Conservation (phyloP, 805 yeast species). For the Tetrapisispora nanseiensis region DNA sequence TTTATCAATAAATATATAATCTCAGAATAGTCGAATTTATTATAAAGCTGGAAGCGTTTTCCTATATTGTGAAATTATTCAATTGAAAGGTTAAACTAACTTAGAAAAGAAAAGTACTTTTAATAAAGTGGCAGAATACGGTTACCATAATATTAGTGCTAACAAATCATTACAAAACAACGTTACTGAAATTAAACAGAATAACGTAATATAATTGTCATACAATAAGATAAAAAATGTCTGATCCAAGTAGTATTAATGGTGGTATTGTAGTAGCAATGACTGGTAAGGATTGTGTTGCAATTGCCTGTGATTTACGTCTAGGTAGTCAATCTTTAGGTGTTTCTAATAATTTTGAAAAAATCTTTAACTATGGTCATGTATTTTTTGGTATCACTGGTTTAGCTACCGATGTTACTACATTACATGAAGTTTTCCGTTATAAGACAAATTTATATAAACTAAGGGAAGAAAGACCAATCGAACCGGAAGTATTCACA, state of each 20-base stretch:
- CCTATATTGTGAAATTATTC: too few species aligned
- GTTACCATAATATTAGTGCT: not conserved
- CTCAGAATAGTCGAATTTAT: too few species aligned
- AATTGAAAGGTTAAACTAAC: too few species aligned
- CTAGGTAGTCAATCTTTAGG: constrained; percentile 91
- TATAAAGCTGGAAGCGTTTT: too few species aligned
- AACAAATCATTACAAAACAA: too few species aligned
- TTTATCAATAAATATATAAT: too few species aligned
- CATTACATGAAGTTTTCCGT: constrained; percentile 73
- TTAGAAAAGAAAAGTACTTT: too few species aligned
- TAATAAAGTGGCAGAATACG: too few species aligned
- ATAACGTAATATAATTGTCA: not conserved
- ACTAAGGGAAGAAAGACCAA: constrained; percentile 79
- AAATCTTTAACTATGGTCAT: constrained; percentile 77
- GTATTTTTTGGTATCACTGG: constrained; percentile 91
- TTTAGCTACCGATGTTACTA: constrained; percentile 85
- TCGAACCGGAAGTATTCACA: constrained; percentile 91
- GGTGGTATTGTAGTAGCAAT: constrained; percentile 98
- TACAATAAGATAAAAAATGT: constrained; percentile 33
- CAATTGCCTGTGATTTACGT: constrained; percentile 91
- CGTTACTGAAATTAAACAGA: too few species aligned
- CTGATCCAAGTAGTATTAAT: constrained; percentile 71
- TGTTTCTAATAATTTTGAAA: constrained; percentile 85
- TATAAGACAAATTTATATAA: constrained; percentile 81
- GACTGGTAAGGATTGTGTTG: constrained; percentile 98